Evolutionary conservation across 176 grass and related monocot species (phyloP), one percentile per base, ranked within the genome.

Genomic region (Rhynchospora pubera): DNA sequence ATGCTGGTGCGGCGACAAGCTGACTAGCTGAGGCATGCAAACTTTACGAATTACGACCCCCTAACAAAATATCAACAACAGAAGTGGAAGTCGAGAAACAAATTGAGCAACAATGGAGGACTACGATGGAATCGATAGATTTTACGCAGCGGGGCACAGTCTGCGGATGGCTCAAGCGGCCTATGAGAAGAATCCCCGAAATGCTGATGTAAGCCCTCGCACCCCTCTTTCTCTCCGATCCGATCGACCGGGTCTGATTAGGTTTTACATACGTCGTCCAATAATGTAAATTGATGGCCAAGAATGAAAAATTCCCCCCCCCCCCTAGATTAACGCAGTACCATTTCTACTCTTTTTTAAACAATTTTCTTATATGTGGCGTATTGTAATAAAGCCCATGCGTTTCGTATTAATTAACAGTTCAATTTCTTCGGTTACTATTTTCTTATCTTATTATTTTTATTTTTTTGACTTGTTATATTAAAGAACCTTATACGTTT

Each of bases 401-500:
- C 0, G 34, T 5, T 39, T 39, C 34, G 4, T 39, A 39, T 5
- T 39, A 39, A 39, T 39, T 62, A 12, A 7, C 16, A 16, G 57
- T 56, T 62, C 19, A 0, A 13, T 68, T 23, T 16, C 4, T 28
- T 23, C 5, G 22, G 45, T 13, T 1, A 5, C 26, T 28, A 28
- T 28, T 28, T 28, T 28, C 26, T 28, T 8, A 61, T 23, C 21
- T 3, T 13, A 9, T 21, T 9, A 46, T 23, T 14, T 44, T 69
- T 45, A 9, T 45, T 9, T n/a, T n/a, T 9, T 80, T 19, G 9
- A 59, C 26, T 62, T 53, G 8, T 82, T 11, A 11, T 48, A 50
- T 10, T 72, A 22, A 48, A 86, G 78, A 82, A 86, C 72, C 77
- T 86, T 22, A 86, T 77, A 32, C 75, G 56, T 24, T 86, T 65